phyloP scores from a whole-genome alignment of 2,329 filamentous ascomycete genomes.

The Xylariaceae sp. region DNA sequence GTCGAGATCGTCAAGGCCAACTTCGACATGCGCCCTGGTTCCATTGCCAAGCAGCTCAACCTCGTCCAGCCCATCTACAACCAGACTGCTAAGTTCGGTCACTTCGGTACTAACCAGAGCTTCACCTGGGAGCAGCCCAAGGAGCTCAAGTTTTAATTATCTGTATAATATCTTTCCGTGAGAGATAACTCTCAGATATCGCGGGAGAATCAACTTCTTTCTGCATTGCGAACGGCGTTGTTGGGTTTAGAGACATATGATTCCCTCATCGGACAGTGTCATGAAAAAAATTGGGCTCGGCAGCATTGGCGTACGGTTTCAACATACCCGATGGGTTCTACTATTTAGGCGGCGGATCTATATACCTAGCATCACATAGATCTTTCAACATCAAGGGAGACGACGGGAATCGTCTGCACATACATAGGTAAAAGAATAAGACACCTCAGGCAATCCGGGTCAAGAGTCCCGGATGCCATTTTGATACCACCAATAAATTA shows the following conservation, averaged over 20 bases:
- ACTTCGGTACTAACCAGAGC: conserved; percentile 94
- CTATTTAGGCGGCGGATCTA: conserved; percentile 15
- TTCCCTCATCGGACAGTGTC: conserved; percentile 37
- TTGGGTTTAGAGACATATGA: conserved; percentile 33
- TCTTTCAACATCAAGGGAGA: conserved; percentile 22
- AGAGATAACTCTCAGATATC: conserved; percentile 27
- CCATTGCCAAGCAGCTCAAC: conserved; percentile 96
- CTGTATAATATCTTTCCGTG: conserved; percentile 27
- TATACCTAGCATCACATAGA: conserved; percentile 21
- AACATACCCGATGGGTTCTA: conserved; percentile 31
- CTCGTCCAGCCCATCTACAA: conserved; percentile 95
- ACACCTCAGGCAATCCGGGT: conserved; percentile 14
- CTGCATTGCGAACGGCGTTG: conserved; percentile 37
- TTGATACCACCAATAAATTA: background rate
- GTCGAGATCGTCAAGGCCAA: conserved; percentile 91
- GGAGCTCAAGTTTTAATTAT: conserved; percentile 75
- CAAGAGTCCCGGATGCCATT: conserved; percentile 10
- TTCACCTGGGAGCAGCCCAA: conserved; percentile 99
- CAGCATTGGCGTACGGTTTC: conserved; percentile 38
- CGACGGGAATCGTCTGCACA: conserved; percentile 6
- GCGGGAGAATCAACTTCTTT: conserved; percentile 39
- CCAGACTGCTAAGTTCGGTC: conserved; percentile 98
- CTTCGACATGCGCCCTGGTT: conserved; percentile 97
- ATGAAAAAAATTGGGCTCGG: conserved; percentile 33
- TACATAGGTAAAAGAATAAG: conserved; percentile 8